These are phyloP conservation scores for Caryopteris hybrid DNA, from an alignment of 305 asterid species.

Conservation along the genomic window DNA sequence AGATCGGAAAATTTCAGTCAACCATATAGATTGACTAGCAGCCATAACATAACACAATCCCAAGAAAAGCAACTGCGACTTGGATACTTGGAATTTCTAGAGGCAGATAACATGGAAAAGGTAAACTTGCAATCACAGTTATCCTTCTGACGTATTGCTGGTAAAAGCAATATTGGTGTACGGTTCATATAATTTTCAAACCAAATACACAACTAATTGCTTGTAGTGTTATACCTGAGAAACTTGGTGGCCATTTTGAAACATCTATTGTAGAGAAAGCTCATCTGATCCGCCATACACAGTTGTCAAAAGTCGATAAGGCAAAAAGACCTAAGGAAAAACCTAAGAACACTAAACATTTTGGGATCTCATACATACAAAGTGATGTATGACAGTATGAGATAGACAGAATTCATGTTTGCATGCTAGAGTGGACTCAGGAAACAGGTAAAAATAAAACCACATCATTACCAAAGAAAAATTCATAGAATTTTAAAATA, in stretches of 20 bases:
- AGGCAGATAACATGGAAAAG: neutral
- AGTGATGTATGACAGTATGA: neutral
- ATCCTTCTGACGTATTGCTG: neutral
- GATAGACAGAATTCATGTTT: neutral
- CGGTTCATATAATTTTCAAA: neutral
- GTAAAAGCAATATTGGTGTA: neutral
- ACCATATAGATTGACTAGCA: neutral
- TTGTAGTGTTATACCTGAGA: neutral
- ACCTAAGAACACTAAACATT: neutral
- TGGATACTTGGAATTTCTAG: neutral
- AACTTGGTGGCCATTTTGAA: neutral
- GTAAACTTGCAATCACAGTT: neutral
- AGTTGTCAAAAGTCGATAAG: neutral
- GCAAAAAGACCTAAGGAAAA: neutral
- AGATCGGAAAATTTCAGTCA: neutral
- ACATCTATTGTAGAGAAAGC: neutral
- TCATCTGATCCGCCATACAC: neutral
- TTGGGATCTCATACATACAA: neutral
- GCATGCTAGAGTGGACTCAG: conserved; percentile 2
- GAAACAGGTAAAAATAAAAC: neutral
- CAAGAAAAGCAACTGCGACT: neutral
- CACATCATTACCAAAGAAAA: neutral
- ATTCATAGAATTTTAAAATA: neutral
- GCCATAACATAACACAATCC: neutral
- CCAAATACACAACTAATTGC: neutral